Evolutionary conservation across 495 filamentous ascomycete genomes (phyloP).

Genomic region (Peziza echinospora): DNA sequence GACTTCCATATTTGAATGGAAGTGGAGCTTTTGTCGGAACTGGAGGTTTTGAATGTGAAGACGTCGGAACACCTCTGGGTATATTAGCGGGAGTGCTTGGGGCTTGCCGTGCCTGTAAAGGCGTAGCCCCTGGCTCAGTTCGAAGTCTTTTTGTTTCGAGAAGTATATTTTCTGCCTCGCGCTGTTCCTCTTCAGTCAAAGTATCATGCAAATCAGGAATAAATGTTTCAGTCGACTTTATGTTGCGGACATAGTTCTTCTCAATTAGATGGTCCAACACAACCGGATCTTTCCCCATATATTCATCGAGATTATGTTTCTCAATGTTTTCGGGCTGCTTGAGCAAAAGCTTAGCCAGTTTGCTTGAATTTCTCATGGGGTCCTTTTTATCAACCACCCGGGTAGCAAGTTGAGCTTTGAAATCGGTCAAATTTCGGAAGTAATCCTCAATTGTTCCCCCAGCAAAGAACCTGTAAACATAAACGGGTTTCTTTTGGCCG

Average conservation of each 20-base stretch:
- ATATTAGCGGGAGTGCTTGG: no score
- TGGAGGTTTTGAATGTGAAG: no score
- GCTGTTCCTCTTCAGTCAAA: not conserved
- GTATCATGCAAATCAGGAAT: constrained; percentile 32
- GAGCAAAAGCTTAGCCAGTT: constrained; percentile 31
- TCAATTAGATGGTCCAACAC: constrained; percentile 50
- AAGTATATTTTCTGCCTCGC: not conserved
- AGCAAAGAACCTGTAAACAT: constrained; percentile 63
- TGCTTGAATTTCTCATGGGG: constrained; percentile 33
- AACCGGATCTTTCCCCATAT: constrained; percentile 37
- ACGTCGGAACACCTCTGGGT: no score
- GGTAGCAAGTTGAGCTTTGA: constrained; percentile 57
- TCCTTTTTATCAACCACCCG: constrained; percentile 73
- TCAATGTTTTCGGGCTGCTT: constrained; percentile 31
- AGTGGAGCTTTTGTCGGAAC: no score
- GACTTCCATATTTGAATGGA: no score
- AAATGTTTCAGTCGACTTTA: constrained; percentile 37
- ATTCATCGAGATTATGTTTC: constrained; percentile 30
- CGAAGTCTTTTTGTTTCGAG: no score
- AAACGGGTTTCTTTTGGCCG: constrained; percentile 64
- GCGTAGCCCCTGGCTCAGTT: no score
- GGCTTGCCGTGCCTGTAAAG: no score
- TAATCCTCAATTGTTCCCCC: constrained; percentile 62
- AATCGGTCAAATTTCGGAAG: constrained; percentile 47
- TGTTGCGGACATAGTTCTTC: constrained; percentile 26